These are phyloP conservation scores for Athelia sp. DNA, from an alignment of 1,284 basidiomycete genomes.

Conservation along the genomic window DNA sequence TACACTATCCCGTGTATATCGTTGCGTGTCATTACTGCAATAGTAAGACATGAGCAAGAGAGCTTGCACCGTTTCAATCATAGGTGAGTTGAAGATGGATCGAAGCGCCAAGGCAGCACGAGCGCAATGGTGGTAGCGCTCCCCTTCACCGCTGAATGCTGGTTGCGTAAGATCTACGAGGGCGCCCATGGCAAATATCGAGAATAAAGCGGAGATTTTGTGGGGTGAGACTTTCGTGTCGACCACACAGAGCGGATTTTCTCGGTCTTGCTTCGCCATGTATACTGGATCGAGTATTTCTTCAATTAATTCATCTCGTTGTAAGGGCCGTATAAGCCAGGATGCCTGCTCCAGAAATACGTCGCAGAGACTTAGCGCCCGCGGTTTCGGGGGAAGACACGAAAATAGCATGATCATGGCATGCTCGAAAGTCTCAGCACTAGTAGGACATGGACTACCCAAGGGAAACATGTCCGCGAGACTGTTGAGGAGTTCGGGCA, in stretches of 20 bases:
- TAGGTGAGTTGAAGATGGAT: constrained; percentile 60
- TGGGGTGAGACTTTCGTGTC: constrained; percentile 39
- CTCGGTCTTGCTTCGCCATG: constrained; percentile 40
- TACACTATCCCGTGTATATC: constrained; percentile 46
- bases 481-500: neutral
- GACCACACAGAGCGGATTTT: constrained; percentile 16
- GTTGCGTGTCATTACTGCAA: constrained; percentile 46
- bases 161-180: constrained; percentile 60
- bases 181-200: constrained; percentile 58
- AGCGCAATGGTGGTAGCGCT: constrained; percentile 53
- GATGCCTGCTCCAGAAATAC: constrained; percentile 63
- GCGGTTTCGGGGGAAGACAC: constrained; percentile 46
- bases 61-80: constrained; percentile 57
- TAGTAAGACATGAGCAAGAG: constrained; percentile 49
- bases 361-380: constrained; percentile 62
- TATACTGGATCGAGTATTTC: constrained; percentile 59
- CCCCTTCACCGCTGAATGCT: constrained; percentile 53
- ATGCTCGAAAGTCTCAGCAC: no score
- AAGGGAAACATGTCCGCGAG: no score
- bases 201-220: constrained; percentile 49
- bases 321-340: constrained; percentile 56
- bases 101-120: constrained; percentile 52
- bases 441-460: no score
- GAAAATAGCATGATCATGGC: constrained; percentile 28
- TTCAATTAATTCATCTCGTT: constrained; percentile 61